Evolutionary conservation across 176 grass and related monocot species (phyloP), one percentile per base, ranked within the genome.

Genomic region (Aegilops longissima): DNA sequence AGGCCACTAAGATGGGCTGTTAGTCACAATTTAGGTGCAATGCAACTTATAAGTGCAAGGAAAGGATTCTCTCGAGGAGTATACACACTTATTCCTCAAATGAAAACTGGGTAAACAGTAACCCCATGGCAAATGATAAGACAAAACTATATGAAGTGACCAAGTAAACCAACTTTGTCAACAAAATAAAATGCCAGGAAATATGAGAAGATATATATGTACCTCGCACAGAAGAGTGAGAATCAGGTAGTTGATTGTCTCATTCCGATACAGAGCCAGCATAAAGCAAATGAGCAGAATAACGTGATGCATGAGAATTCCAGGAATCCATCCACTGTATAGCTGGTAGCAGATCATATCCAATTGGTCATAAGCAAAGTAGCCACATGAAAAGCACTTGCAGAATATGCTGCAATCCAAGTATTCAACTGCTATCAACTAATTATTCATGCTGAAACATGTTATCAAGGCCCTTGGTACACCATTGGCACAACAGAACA

Each of bases 301-400:
- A 92, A 99, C 77, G 82, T 99, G 97, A 83, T 96, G 94, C 79
- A 93, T 88, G 39, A 99, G 97, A 72, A 99, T 96, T 58, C 92
- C 85, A 64, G 94, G 94, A 66, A 99, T 85, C 73, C 87, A 65
- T 82, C 97, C 92, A 77, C 82, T 93, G 80, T 94, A 94, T 18
- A 99, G 86, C 10, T 73, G 75, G 85, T 93, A 94, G 30, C 79
- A 77, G 61, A 94, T 84, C 92, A 96, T 94, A 83, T 99, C 97
- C 90, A 99, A 83, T 88, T 99, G 97, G 80, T 99, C 97, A 82
- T 99, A 96, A 16, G 94, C 97, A 93, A 99, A 96, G 90, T 99
- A 99, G 54, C 92, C 92, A 89, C 92, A 93, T 51, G 97, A 99
- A 89, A 99, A 94, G 73, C 92, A 99, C 25, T 94, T 54, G 94